Percentiles rank a stretch among this genome's conserved stretches.
phyloP scores from a whole-genome alignment of 225 moss, liverwort and hornwort species.

The Pseudoscleropodium purum region DNA sequence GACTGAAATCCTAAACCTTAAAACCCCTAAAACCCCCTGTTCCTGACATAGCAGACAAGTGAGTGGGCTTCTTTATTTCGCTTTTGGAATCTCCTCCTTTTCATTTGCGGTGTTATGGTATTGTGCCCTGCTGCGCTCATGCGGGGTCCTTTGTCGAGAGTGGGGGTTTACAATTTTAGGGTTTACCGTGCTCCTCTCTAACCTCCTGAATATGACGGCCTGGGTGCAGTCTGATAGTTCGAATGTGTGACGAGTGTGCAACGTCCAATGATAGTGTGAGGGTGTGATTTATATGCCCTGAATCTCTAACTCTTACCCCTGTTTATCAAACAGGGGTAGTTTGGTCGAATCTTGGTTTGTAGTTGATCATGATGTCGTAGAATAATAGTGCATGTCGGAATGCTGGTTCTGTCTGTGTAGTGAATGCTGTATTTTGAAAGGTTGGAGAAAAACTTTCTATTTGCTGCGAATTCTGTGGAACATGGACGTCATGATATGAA shows the following conservation, averaged over 20 bases:
- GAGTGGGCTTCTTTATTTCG: background rate
- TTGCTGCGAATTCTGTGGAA: background rate
- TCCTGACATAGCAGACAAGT: constrained; percentile 39
- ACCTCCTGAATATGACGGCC: background rate
- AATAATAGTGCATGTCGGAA: background rate
- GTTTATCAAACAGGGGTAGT: no score
- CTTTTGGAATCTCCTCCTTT: background rate
- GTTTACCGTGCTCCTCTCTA: background rate
- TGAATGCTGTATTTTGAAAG: background rate
- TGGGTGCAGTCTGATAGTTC: background rate
- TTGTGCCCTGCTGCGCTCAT: background rate
- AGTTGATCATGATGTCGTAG: background rate
- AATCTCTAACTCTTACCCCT: background rate
- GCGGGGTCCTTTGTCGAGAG: background rate
- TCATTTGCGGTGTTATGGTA: background rate
- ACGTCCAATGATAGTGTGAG: background rate
- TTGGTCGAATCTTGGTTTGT: background rate
- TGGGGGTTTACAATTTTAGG: background rate
- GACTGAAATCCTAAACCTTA: background rate
- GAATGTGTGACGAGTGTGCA: background rate
- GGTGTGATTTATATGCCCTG: background rate
- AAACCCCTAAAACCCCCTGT: background rate
- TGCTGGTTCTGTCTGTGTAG: background rate
- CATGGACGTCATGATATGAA: background rate
- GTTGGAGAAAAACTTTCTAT: background rate